phyloP scores from a whole-genome alignment of 768 basidiomycete species.

The Rhodotorula kratochvilovae region DNA sequence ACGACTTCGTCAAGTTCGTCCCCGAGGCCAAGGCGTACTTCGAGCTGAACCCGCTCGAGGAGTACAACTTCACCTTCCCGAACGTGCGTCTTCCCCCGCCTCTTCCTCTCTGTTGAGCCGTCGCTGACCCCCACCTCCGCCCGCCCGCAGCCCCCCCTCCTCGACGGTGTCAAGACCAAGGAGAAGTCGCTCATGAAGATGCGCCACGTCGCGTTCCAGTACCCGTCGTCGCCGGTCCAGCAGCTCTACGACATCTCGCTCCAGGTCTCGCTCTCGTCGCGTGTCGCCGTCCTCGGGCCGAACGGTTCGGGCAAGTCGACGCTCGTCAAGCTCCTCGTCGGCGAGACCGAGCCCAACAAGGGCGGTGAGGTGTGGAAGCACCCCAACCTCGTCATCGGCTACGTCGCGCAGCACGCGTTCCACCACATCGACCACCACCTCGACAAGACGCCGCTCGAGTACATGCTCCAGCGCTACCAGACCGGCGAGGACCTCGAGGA shows the following conservation, averaged over 20 bases:
- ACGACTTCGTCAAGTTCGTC: slow-evolving; percentile 78
- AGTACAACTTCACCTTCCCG: slow-evolving; percentile 82
- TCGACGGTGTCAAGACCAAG: slow-evolving; percentile 74
- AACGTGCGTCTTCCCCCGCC: slow-evolving; percentile 80
- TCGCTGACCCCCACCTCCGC: neutral
- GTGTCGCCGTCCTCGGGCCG: slow-evolving; percentile 96
- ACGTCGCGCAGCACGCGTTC: slow-evolving; percentile 87
- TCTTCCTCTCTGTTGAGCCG: slow-evolving; percentile 52
- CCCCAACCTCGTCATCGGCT: slow-evolving; percentile 86
- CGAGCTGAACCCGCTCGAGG: slow-evolving; percentile 67
- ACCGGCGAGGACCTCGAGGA: slow-evolving; percentile 96
- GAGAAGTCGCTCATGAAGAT: slow-evolving; percentile 79
- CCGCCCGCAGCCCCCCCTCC: slow-evolving; percentile 71
- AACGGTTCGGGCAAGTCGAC: slow-evolving; percentile 99
- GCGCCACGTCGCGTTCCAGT: slow-evolving; percentile 84
- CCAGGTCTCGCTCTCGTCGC: slow-evolving; percentile 87
- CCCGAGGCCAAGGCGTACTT: slow-evolving; percentile 97
- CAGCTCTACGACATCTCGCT: slow-evolving; percentile 86
- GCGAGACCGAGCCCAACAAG: slow-evolving; percentile 87
- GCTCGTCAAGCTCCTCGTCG: slow-evolving; percentile 87
- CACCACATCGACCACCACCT: slow-evolving; percentile 70
- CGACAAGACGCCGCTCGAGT: slow-evolving; percentile 92
- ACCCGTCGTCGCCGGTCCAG: slow-evolving; percentile 75
- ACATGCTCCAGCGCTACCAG: slow-evolving; percentile 99
- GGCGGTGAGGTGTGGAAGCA: slow-evolving; percentile 91